Base-by-base conservation (phyloP, 192 early-diverging fungal species). In the Linnemannia schmuckeri region DNA sequence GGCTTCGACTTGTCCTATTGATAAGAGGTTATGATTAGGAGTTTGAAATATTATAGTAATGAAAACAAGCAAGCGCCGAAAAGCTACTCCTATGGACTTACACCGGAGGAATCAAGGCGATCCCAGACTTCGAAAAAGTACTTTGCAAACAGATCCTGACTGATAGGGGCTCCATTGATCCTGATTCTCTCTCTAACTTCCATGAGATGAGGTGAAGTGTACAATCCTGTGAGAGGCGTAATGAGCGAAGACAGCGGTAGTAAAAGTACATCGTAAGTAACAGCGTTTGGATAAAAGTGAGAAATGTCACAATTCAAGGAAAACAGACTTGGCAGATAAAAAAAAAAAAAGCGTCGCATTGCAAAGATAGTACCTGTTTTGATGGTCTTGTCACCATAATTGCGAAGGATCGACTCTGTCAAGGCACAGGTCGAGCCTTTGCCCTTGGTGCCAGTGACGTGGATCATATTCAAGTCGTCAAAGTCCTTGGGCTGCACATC, bases 161-260 rank as follows among this genome's bases (percentile, higher is more conserved):
- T 91, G 7, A 99, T 89, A 18, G 97, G 96, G 35, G 79, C 81
- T 1, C 98, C 98, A 83, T 99, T 92, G 85, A 99, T 97, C 68
- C 96, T 92, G 80, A 99, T 98, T 35, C 98, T 93, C 81, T 99
- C 98, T 70, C 98, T 94, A 9, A 96, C 97, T 71, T 97, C 92
- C 71, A 96, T 91, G 70, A 99, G 88, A 82, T 99, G 98, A 13
- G 98, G 98, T 5, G 97, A 98, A 24, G 97, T 97, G 83, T 93
- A 99, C 54, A 98, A 88, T 37, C 98, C 98, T 75, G 93, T 83
- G 78, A 24, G 91, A 79, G 61, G 30, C 75, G 75, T 87, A 61
- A 27, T 44, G 33, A 41, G 40, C 20, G 2, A 52, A 52, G 12
- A 2, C 13, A 46, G 44, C 13, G 13, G 44, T 46, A 15, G 13